Base-by-base conservation (phyloP, 352 stramenopile genomes). In the Pythium chondricola region DNA sequence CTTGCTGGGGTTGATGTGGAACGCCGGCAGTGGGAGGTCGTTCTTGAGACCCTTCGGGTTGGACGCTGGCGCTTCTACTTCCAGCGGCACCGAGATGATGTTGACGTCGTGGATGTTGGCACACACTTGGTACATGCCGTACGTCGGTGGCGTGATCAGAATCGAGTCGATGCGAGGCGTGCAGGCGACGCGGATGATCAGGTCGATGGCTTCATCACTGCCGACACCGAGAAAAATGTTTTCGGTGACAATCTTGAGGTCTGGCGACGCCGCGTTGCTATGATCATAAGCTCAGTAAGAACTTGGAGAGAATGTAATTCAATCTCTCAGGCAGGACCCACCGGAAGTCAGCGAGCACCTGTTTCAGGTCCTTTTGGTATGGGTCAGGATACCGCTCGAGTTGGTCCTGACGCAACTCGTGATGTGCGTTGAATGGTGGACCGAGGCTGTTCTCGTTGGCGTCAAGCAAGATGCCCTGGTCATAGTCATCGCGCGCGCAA, bases 61-160 rank as follows among this genome's bases (percentile, higher is more conserved):
- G 26, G 72, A 66, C 8, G 43, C 48, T 1, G 72, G 69, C 18
- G 64, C 49, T 31, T 88, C 71, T n/a, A 90, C 50, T 48, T 83
- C 87, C 16, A 98, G 83, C 7, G 95, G 93, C 57, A 96, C 91
- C 1, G 63, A 80, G 37, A 98, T 78, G 58, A 99, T 96, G 27
- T 71, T 62, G 21, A 99, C 95, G 65, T 99, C 95, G 70, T 99
- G 97, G 40, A 98, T 96, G 65, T 98, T 97, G 43, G 95, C 95
- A 60, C 93, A 99, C 32, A 99, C 96, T 53, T 97, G 97, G 74
- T 99, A 99, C 96, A 99, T 99, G 44, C 96, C 96, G 67, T 99
- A 99, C 0, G 96, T 99, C 5, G 96, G 95, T 6, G 95, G 94
- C 18, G 95, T 98, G 57, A 97, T 97, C 35, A 99, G 59, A 30